Base-by-base conservation (phyloP, 495 filamentous ascomycete species). In the Talaromyces liani region DNA sequence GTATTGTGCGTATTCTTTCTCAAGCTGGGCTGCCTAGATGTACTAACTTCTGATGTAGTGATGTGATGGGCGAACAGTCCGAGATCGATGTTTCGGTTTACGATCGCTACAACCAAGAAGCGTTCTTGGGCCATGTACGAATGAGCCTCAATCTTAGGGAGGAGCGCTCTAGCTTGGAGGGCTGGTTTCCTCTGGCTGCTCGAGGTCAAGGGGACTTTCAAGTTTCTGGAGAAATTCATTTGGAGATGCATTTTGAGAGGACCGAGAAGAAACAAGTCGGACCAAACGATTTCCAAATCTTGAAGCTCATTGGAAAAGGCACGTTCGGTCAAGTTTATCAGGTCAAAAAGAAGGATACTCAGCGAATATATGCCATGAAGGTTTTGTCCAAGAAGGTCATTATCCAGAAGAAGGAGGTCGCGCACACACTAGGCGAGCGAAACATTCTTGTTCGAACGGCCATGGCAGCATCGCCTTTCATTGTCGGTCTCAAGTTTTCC, bases 291-390 rank as follows among this genome's bases (percentile, higher is more conserved):
- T 98, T 98, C 77, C 84, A 93, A 67, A 92, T 98, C 62, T 77
- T 98, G 64, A 93, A 95, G 72, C 86, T 99, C 27, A 98, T 99
- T 70, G 94, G 94, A 47, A 98, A 96, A 77, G 94, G 91, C 70
- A 99, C 95, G 0, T 99, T 99, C 73, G 94, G 94, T n/a, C 95
- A 99, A 74, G 94, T 99, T 3, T 99, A 97, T 68, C 94, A 98
- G 69, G 94, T 98, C n/a, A 90, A 91, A 66, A 98, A 98, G 82
- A 94, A 91, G 80, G 94, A 98, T 71, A 97, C 94, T 1, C 84
- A 87, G 67, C 87, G 95, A 20, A 96, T 98, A 63, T 98, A 98
- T 68, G 94, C 94, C 47, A 98, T 98, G 94, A 98, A 98, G 73
- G 93, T 98, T 2, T 79, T 98, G 22, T 97, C 93, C 10, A 98